Percentiles rank a stretch among this genome's conserved stretches.
Conservation (phyloP, 441 rosid genomes). For the Hura crepitans region DNA sequence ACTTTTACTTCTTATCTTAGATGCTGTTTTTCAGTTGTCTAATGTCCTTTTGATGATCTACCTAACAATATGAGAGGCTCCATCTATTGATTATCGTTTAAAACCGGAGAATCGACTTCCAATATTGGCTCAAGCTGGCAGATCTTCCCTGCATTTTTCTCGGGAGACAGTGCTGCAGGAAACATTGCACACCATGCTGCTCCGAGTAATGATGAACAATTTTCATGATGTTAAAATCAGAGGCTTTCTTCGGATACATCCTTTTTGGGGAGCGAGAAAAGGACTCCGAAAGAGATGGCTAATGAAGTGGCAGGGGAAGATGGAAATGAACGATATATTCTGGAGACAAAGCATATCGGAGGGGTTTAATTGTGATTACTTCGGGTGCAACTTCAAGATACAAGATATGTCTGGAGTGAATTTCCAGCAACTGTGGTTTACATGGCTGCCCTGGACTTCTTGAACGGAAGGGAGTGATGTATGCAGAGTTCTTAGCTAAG, state of each 20-base stretch:
- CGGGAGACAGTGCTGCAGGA: conserved; percentile 62
- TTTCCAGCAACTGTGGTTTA: conserved; percentile 42
- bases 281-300: conserved; percentile 40
- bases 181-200: conserved; percentile 56
- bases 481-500: conserved; percentile 40
- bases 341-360: conserved; percentile 52
- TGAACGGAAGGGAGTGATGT: conserved; percentile 57
- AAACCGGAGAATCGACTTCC: conserved; percentile 59
- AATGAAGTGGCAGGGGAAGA: conserved; percentile 26
- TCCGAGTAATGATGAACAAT: conserved; percentile 25
- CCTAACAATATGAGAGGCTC: no score
- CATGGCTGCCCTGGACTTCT: conserved; percentile 52
- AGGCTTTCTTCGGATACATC: conserved; percentile 47
- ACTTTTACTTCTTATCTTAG: neutral
- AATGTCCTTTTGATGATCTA: conserved; percentile 30
- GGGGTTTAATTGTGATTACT: conserved; percentile 43
- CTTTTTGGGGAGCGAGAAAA: conserved; percentile 52
- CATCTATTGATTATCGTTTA: conserved; percentile 54
- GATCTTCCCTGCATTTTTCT: conserved; percentile 41
- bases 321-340: conserved; percentile 47
- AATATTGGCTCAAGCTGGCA: conserved; percentile 37
- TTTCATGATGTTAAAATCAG: conserved; percentile 26
- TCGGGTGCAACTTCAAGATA: conserved; percentile 46
- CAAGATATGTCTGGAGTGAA: conserved; percentile 31
- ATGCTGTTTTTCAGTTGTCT: neutral